These are phyloP conservation scores for Termitomyces sp. DNA, from an alignment of 768 basidiomycete species.

Conservation along the genomic window DNA sequence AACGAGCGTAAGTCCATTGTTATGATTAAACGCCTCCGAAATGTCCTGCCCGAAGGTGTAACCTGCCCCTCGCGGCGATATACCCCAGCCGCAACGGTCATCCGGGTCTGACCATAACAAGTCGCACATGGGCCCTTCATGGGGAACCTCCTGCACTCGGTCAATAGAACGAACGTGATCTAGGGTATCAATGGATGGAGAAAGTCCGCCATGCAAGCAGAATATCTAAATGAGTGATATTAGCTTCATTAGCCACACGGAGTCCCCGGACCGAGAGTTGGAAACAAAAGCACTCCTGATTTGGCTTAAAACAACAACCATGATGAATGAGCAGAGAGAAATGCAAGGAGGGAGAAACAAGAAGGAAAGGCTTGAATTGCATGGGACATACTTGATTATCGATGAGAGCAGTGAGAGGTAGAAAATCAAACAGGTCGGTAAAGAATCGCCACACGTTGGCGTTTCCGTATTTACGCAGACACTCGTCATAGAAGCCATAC, in stretches of 20 bases:
- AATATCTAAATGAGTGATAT: slow-evolving; percentile 66
- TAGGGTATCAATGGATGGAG: slow-evolving; percentile 98
- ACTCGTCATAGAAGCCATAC: slow-evolving; percentile 99
- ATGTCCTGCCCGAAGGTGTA: slow-evolving; percentile 99
- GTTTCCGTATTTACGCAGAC: slow-evolving; percentile 98
- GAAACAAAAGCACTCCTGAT: slow-evolving; percentile 5
- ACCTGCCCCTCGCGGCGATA: slow-evolving; percentile 96
- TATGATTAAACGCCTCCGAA: slow-evolving; percentile 98
- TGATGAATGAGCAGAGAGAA: background rate
- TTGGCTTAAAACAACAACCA: slow-evolving; percentile 8
- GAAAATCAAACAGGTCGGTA: slow-evolving; percentile 97
- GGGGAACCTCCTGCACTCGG: slow-evolving; percentile 98
- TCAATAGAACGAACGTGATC: slow-evolving; percentile 99
- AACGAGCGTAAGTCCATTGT: slow-evolving; percentile 94
- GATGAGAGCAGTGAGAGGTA: slow-evolving; percentile 95
- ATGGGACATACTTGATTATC: slow-evolving; percentile 88
- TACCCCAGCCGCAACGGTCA: slow-evolving; percentile 99
- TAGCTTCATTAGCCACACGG: slow-evolving; percentile 15
- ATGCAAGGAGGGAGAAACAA: slow-evolving; percentile 4
- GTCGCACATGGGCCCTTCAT: slow-evolving; percentile 99
- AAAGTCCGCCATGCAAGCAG: slow-evolving; percentile 95
- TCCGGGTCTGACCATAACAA: slow-evolving; percentile 99
- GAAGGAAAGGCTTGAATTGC: background rate
- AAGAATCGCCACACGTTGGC: slow-evolving; percentile 99
- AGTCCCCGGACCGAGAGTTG: slow-evolving; percentile 3